Evolutionary conservation across 2,329 filamentous ascomycete species (phyloP).

Genomic region (Trichoderma polysporum): DNA sequence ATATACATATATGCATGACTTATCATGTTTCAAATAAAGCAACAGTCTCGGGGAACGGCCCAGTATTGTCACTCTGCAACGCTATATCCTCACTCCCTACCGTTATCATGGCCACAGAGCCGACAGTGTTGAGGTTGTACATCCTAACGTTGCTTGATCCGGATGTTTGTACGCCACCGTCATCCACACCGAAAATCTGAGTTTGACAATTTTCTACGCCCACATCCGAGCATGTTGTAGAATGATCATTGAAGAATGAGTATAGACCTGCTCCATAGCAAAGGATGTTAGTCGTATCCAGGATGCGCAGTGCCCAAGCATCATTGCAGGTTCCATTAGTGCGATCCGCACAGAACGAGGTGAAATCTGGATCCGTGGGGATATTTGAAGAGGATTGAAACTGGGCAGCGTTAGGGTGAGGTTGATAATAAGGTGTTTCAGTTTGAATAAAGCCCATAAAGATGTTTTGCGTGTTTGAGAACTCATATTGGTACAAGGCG

Average conservation of each 20-base stretch:
- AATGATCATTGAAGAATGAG: slow-evolving; percentile 27
- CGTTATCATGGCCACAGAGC: background rate
- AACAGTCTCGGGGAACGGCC: background rate
- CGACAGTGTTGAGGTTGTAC: slow-evolving; percentile 24
- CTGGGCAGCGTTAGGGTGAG: slow-evolving; percentile 19
- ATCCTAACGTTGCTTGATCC: slow-evolving; percentile 19
- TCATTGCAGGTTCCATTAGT: slow-evolving; percentile 25
- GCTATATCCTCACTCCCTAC: background rate
- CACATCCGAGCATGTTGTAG: slow-evolving; percentile 26
- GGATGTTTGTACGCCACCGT: slow-evolving; percentile 1
- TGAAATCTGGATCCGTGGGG: slow-evolving; percentile 20
- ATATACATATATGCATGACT: too few species aligned
- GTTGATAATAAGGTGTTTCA: slow-evolving; percentile 29
- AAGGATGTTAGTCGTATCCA: slow-evolving; percentile 25
- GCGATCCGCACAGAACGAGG: slow-evolving; percentile 12
- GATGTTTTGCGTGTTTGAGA: slow-evolving; percentile 46
- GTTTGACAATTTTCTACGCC: slow-evolving; percentile 26
- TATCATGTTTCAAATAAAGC: too few species aligned
- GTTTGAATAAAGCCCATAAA: slow-evolving; percentile 51
- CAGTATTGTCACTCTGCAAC: background rate
- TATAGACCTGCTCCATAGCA: slow-evolving; percentile 31
- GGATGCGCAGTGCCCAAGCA: slow-evolving; percentile 30
- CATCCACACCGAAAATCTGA: slow-evolving; percentile 16
- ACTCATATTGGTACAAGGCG: slow-evolving; percentile 50
- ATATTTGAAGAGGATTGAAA: slow-evolving; percentile 20